Evolutionary conservation across 345 rosid species (phyloP).

Genomic region (Eucalyptus brandiana): DNA sequence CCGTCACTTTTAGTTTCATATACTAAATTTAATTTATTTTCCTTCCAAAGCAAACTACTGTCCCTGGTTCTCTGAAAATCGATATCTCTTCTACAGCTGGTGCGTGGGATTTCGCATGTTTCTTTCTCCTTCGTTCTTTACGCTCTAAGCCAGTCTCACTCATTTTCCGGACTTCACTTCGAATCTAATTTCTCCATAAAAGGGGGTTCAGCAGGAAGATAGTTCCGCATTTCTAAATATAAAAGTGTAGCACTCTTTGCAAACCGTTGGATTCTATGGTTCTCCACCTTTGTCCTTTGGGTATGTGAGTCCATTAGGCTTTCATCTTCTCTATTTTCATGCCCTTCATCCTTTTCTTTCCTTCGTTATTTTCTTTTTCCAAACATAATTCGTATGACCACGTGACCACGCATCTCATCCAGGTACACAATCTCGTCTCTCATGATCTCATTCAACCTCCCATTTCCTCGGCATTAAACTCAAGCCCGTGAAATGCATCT

Average conservation of each 20-base stretch:
- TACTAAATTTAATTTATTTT: not conserved
- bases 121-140: not conserved
- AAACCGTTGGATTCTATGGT: not conserved
- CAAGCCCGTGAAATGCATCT: not conserved
- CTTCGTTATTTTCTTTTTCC: not conserved
- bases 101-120: not conserved
- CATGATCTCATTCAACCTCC: not conserved
- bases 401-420: no score
- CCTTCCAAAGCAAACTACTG: not conserved
- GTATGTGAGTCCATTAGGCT: not conserved
- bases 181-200: not conserved
- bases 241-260: not conserved
- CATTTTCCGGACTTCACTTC: not conserved
- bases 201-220: not conserved
- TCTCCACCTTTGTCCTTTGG: not conserved
- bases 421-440: no score
- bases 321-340: not conserved
- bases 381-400: not conserved
- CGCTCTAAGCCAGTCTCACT: not conserved
- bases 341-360: not conserved
- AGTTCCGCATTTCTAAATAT: not conserved
- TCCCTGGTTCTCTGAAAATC: not conserved
- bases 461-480: not conserved
- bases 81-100: not conserved
- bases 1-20: not conserved